A percentile compares a stretch with the other conserved stretches of the same genome.
Conservation (phyloP, 108 stramenopile genomes). For the Licmophora abbreviata region DNA sequence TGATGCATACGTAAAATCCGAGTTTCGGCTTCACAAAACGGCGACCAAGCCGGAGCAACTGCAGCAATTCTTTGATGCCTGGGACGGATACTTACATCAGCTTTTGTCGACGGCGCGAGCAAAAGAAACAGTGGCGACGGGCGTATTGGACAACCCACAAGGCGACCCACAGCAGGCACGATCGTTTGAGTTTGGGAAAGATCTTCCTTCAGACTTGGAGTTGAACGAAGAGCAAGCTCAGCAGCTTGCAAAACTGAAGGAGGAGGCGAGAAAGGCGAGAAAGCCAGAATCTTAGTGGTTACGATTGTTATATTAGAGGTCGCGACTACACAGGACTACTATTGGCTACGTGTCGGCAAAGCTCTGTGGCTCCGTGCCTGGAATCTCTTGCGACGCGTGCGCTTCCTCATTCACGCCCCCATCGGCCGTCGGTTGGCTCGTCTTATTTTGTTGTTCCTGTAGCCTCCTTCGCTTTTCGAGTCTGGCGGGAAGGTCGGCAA, state of each 20-base stretch:
- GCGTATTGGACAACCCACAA: conserved; percentile 9
- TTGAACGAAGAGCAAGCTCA: conserved; percentile 57
- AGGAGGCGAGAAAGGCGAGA: conserved; percentile 38
- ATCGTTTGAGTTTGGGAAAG: conserved; percentile 38
- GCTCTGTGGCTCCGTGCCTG: too few species aligned
- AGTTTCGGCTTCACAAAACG: conserved; percentile 65
- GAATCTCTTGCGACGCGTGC: too few species aligned
- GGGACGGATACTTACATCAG: conserved; percentile 56
- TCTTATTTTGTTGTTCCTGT: too few species aligned
- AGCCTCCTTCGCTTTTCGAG: too few species aligned
- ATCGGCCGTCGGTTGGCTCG: too few species aligned
- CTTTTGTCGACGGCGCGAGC: conserved; percentile 43
- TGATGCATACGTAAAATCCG: conserved; percentile 66
- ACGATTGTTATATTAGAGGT: neutral
- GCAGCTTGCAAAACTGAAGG: conserved; percentile 55
- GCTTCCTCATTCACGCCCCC: too few species aligned
- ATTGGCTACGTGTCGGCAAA: too few species aligned
- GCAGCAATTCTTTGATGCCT: conserved; percentile 46
- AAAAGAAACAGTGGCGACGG: conserved; percentile 20
- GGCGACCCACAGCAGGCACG: neutral
- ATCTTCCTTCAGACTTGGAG: conserved; percentile 34
- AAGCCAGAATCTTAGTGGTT: neutral
- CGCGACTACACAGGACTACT: too few species aligned
- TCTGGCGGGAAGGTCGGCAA: too few species aligned
- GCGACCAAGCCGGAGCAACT: conserved; percentile 45